Evolutionary conservation across 441 rosid species (phyloP).

Genomic region (Eutrema salsugineum): DNA sequence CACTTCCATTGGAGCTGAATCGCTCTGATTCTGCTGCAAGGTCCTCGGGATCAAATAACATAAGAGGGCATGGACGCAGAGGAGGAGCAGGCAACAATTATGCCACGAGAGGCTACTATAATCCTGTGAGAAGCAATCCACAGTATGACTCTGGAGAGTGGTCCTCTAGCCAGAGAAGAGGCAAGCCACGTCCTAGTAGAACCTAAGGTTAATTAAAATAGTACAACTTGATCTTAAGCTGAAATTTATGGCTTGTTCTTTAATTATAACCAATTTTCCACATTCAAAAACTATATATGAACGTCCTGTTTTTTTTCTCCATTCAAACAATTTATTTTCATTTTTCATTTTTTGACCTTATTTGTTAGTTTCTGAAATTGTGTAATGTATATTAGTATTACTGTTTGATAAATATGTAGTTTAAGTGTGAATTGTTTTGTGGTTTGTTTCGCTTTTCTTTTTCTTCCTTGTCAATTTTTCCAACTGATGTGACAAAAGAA

Average conservation of each 20-base stretch:
- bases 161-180: constrained; percentile 33
- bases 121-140: constrained; percentile 16
- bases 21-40: neutral
- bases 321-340: neutral
- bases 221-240: neutral
- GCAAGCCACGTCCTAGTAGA: constrained; percentile 17
- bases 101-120: constrained; percentile 21
- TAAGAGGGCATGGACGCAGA: constrained; percentile 26
- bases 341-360: neutral
- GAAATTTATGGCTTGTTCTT: neutral
- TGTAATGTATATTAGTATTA: neutral
- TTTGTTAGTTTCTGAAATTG: constrained; percentile 9
- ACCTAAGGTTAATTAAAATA: neutral
- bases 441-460: neutral
- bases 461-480: neutral
- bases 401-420: neutral
- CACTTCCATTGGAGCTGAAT: constrained; percentile 24
- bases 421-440: constrained; percentile 8
- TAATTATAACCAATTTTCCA: neutral
- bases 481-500: constrained; percentile 25
- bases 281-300: neutral
- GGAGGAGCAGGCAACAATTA: neutral
- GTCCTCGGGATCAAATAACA: constrained; percentile 1
- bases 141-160: constrained; percentile 19
- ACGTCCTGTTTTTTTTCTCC: neutral